Base-by-base conservation (phyloP, 2,329 filamentous ascomycete species). In the Cercospora zeina region DNA sequence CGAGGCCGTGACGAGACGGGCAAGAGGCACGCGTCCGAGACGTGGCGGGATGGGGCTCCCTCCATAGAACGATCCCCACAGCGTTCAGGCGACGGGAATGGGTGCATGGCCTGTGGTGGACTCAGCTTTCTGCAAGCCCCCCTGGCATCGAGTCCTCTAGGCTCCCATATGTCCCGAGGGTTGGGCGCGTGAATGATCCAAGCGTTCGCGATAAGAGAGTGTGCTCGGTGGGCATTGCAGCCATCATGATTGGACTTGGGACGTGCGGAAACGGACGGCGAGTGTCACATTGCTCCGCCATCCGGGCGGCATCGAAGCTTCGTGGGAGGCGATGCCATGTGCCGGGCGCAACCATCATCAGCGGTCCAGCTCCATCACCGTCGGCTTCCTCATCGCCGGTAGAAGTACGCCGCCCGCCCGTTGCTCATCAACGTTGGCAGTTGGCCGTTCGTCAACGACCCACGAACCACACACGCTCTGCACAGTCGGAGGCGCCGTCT, bases 21-120 rank as follows among this genome's bases (percentile, higher is more conserved):
- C 47, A 49, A 49, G 63, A 54, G 47, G 60, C 59, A 54, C 59
- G 64, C 59, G 50, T 68, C 66, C 67, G 67, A 70, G 65, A 71
- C 64, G 66, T 55, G 54, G 61, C 67, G 64, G 66, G 62, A 67
- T 64, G 63, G 68, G 68, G 50, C 62, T 59, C 56, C 36, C 62
- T 61, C 63, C 65, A 68, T 66, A 66, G 3, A n/a, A n/a, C n/a
- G n/a, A n/a, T 62, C 67, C 65, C 65, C 66, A 68, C 66, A 66
- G 58, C 56, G 24, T 51, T 53, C 51, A 64, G 51, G 62, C 62
- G 55, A 51, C 58, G 58, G 65, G 62, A 58, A 64, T 60, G 53
- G 59, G 58, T 65, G 62, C 62, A 63, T 64, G 57, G 59, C 53
- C 37, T 42, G 30, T 34, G 58, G 45, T 6, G 24, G 24, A 6